These are phyloP conservation scores for Platanus orientalis DNA, from an alignment of 164 flowering plant genomes.

Conservation along the genomic window DNA sequence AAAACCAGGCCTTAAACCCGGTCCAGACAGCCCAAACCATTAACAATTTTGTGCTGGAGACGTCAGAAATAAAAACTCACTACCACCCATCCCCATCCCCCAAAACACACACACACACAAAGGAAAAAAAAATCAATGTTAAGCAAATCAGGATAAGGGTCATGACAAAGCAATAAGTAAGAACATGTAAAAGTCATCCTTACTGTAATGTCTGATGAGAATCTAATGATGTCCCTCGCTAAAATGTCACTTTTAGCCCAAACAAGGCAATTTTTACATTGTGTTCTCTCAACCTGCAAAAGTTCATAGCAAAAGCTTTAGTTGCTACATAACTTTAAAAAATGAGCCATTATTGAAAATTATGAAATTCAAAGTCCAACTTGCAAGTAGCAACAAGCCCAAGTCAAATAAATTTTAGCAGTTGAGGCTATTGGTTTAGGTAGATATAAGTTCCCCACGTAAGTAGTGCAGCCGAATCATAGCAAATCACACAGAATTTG, in stretches of 20 bases:
- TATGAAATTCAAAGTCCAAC: not conserved
- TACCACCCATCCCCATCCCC: too few species aligned
- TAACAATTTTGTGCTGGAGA: not conserved
- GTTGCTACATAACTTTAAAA: not conserved
- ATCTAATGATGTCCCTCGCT: constrained; percentile 64
- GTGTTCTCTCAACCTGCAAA: constrained; percentile 60
- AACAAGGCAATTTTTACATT: constrained; percentile 74
- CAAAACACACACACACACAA: too few species aligned
- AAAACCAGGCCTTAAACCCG: not conserved
- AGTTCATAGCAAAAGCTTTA: constrained; percentile 1
- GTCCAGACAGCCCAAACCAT: not conserved
- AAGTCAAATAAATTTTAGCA: not conserved
- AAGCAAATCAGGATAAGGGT: constrained; percentile 5
- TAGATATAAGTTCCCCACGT: too few species aligned
- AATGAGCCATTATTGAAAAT: not conserved
- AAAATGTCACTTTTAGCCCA: constrained; percentile 94
- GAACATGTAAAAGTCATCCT: constrained; percentile 10
- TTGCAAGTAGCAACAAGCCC: not conserved
- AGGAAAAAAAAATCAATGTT: too few species aligned
- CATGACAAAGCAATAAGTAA: not conserved
- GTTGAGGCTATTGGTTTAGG: too few species aligned
- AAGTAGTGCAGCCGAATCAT: too few species aligned
- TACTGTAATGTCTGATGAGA: constrained; percentile 52
- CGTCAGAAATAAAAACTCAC: not conserved
- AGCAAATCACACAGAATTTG: too few species aligned